A percentile compares a stretch with the other conserved stretches of the same genome.
These are phyloP conservation scores for Colletotrichum magnum DNA, from an alignment of 2,329 filamentous ascomycete species.

Conservation along the genomic window DNA sequence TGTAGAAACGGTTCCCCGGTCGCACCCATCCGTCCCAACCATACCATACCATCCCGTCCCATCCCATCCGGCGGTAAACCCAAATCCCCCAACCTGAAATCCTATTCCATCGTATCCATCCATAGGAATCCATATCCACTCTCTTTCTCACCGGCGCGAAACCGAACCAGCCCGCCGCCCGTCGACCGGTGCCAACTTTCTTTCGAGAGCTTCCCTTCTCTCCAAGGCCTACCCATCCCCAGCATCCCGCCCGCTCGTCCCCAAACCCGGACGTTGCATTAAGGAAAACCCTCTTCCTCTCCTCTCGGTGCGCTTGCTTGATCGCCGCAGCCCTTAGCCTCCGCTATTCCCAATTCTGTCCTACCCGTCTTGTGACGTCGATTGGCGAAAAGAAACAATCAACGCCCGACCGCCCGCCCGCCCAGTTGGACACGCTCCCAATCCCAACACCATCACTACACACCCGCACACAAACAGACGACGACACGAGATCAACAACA, in stretches of 20 bases:
- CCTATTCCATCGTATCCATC: no score
- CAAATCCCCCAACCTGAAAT: constrained; percentile 6
- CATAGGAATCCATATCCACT: no score
- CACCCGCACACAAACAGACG: no score
- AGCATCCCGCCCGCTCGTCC: constrained; percentile 8
- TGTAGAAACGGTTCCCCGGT: not conserved
- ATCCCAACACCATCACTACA: constrained; percentile 2
- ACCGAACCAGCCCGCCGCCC: constrained; percentile 25
- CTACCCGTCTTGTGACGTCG: constrained; percentile 32
- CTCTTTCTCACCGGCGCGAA: constrained; percentile 14
- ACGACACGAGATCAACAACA: constrained; percentile 10
- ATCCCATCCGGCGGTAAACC: constrained; percentile 3
- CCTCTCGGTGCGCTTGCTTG: constrained; percentile 18
- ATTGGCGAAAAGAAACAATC: constrained; percentile 30
- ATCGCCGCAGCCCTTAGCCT: constrained; percentile 10
- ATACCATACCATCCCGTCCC: not conserved
- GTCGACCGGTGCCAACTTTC: constrained; percentile 37
- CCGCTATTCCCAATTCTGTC: constrained; percentile 7
- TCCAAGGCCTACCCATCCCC: constrained; percentile 11
- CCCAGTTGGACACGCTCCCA: not conserved
- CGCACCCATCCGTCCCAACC: constrained; percentile 4
- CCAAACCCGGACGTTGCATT: constrained; percentile 19
- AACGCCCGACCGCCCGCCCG: not conserved
- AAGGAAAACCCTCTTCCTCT: not conserved
- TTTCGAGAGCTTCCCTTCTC: constrained; percentile 21